A percentile compares a stretch with the other conserved stretches of the same genome.
phyloP scores from a whole-genome alignment of 225 moss, liverwort and hornwort species.

The Asterella californica region DNA sequence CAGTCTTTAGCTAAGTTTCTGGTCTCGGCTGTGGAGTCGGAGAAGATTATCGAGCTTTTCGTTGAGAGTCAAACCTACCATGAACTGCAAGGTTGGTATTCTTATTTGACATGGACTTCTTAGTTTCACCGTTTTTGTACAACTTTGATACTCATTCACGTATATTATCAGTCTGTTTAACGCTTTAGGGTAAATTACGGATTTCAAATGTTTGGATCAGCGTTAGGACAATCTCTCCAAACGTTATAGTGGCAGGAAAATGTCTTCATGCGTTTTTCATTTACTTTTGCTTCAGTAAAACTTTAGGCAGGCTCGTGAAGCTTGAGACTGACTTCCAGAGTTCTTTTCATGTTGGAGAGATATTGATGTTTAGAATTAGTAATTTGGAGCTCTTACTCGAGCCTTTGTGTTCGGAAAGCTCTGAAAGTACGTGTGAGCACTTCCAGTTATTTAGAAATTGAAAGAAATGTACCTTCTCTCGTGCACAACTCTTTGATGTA shows the following conservation, averaged over 20 bases:
- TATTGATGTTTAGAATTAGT: background rate
- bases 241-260: no score
- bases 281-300: no score
- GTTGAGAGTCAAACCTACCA: conserved; percentile 74
- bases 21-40: conserved; percentile 64
- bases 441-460: background rate
- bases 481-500: background rate
- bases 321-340: background rate
- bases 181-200: background rate
- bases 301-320: background rate
- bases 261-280: no score
- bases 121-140: background rate
- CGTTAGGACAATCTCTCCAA: no score
- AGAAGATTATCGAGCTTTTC: conserved; percentile 83
- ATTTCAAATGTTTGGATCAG: background rate
- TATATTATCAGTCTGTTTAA: background rate
- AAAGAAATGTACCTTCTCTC: background rate
- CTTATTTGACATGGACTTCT: background rate
- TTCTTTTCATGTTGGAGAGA: background rate
- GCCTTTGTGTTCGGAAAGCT: background rate
- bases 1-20: conserved; percentile 72
- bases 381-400: background rate
- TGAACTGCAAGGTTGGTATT: conserved; percentile 73
- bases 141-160: background rate
- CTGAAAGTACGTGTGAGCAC: background rate